Evolutionary conservation across 805 yeast species (phyloP), one percentile per base, ranked within the genome.

Genomic region (Saturnispora zaruensis): DNA sequence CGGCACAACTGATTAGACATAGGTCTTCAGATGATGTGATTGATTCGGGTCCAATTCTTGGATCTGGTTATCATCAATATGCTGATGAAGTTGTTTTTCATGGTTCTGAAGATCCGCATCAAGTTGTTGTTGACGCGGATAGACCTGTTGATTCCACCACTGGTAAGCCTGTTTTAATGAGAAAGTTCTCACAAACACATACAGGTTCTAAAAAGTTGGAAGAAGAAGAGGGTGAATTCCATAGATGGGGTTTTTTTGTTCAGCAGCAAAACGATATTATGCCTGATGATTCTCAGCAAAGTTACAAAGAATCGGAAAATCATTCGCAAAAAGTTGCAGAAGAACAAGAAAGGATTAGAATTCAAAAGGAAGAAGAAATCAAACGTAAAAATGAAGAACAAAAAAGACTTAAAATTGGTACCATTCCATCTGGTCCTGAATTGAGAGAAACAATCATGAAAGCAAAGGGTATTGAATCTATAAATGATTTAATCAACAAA

Each of bases 141-240:
- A 72, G 75, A 9, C 79, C 86, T 1, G 73, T 84, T 45, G 91
- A 85, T 67, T 73, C 78, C 51, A 68, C 74, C 25, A 84, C 91
- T 0, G 93, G 93, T 43, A 71, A 81, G 55, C 87, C 90, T 2
- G 81, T 84, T 20, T 67, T 83, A 53, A 75, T 81, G 66, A 73
- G 83, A 56, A 78, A 82, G 5, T 68, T 77, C 5, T 81, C 87
- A 0, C 84, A 78, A 54, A 81, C 85, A 1, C 75, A 86, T 8
- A 58, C 76, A 9, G 80, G 84, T 59, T 87, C 89, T 14, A 82
- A 79, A 63, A 78, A 77, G 55, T 87, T 85, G 64, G 96, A 88
- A 62, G 82, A 81, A 53, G 97, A 89, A 63, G 97, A 89, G 70
- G 97, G 96, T 58, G 95, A 86, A 60, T 75, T 88, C 55, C 96